Base-by-base conservation (phyloP, 768 basidiomycete genomes). In the Lactifluus echinatus region DNA sequence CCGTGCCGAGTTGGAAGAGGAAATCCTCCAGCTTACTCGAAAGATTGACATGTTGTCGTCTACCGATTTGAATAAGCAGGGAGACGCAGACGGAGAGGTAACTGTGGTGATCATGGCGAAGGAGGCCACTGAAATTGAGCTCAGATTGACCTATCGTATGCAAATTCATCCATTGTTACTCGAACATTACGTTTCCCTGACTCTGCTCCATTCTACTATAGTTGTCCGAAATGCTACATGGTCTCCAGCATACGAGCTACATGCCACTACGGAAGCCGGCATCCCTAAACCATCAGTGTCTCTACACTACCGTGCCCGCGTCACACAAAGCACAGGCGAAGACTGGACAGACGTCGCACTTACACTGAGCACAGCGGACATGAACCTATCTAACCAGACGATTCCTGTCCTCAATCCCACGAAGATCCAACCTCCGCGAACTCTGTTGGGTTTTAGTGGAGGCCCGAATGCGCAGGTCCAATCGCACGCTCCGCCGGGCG, bases 161-260 rank as follows among this genome's bases (percentile, higher is more conserved):
- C 68, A 5, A n/a, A 34, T 10, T 40, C 12, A 6, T 2, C 8
- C 17, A 14, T 43, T 53, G 26, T 21, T 23, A 12, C 7, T 12
- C 17, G 6, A 29, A 37, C 2, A 12, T 55, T 24, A 14, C 6
- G 1, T 3, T 29, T 49, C 14, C 17, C 36, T 17, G 5, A 52
- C 21, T n/a, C n/a, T 3, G 8, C 10, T 31, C 7, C 15, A 1
- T 33, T 43, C 28, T 21, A 80, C 60, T 70, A 12, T 11, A 82
- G 83, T 81, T 49, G 82, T 85, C 17, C 70, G 66, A 45, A 68
- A 75, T 31, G 79, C 76, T 1, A 66, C 66, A 23, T 84, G 82
- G 82, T 66, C 67, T 17, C 78, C 82, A 2, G 74, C 73, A 2
- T 84, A 84, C 61, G 83, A 84, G 60, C 73, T 85, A 0, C 77